A percentile compares a stretch with the other conserved stretches of the same genome.
These are phyloP conservation scores for Penicillium egyptiacum DNA, from an alignment of 495 filamentous ascomycete genomes.

Conservation along the genomic window DNA sequence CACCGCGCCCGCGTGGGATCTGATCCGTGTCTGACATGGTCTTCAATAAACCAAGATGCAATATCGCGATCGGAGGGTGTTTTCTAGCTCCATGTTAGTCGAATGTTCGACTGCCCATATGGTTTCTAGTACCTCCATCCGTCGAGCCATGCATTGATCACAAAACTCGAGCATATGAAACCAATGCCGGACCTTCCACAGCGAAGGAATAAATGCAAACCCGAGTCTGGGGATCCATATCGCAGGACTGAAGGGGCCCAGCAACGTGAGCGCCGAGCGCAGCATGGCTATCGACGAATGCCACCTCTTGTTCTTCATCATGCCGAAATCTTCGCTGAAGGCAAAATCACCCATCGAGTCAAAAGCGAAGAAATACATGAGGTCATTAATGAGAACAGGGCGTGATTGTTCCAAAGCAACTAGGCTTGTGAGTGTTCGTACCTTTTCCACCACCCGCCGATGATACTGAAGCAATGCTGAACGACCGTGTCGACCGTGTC, in stretches of 20 bases:
- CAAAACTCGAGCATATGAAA: conserved; percentile 32
- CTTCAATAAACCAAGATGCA: conserved; percentile 37
- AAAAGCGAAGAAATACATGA: conserved; percentile 40
- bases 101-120: too few species aligned
- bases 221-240: conserved; percentile 38
- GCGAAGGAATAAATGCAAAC: conserved; percentile 29
- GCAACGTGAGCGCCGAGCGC: conserved; percentile 15
- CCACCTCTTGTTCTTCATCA: conserved; percentile 33
- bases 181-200: conserved; percentile 34
- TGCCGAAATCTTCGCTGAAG: conserved; percentile 39
- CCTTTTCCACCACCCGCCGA: background rate
- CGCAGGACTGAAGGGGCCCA: conserved; percentile 36
- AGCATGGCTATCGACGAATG: conserved; percentile 16
- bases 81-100: background rate
- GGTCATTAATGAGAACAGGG: conserved; percentile 29
- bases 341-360: conserved; percentile 48
- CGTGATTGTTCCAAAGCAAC: conserved; percentile 1
- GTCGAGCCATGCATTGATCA: conserved; percentile 32
- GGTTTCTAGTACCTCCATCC: conserved; percentile 20
- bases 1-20: conserved; percentile 14
- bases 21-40: conserved; percentile 20
- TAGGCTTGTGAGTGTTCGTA: background rate
- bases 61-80: conserved; percentile 22
- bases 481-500: background rate
- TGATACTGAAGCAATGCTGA: conserved; percentile 8